Evolutionary conservation across 768 basidiomycete species (phyloP).

Genomic region (Amanita subjunquillea): DNA sequence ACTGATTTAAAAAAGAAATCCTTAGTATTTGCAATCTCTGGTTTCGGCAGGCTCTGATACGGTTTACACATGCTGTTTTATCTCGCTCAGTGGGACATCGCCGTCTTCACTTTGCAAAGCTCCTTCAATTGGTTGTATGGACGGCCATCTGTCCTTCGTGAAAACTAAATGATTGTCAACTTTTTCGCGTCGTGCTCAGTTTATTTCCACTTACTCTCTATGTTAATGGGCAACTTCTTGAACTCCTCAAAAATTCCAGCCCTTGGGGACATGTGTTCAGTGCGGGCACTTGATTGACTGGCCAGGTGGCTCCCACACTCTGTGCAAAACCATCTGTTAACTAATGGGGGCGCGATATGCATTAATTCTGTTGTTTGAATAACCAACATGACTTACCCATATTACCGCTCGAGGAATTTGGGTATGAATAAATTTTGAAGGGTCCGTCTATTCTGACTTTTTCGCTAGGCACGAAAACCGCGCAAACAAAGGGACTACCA

Average conservation of each 20-base stretch:
- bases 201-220: neutral
- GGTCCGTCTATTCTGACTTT: neutral
- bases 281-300: neutral
- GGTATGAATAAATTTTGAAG: neutral
- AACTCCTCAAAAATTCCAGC: neutral
- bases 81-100: neutral
- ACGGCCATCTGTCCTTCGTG: conserved; percentile 2
- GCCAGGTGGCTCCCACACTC: conserved; percentile 1
- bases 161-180: neutral
- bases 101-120: neutral
- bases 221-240: neutral
- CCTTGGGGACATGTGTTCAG: neutral
- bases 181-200: neutral
- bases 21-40: too few species aligned
- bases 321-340: conserved; percentile 3
- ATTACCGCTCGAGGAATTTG: neutral
- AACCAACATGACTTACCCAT: neutral
- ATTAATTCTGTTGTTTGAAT: neutral
- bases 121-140: neutral
- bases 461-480: neutral
- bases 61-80: neutral
- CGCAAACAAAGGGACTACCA: neutral
- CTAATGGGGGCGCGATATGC: neutral
- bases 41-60: too few species aligned
- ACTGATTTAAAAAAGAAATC: too few species aligned